Evolutionary conservation across 2,329 filamentous ascomycete species (phyloP), one percentile per base, ranked within the genome.

Genomic region (Aspergillus sp.): DNA sequence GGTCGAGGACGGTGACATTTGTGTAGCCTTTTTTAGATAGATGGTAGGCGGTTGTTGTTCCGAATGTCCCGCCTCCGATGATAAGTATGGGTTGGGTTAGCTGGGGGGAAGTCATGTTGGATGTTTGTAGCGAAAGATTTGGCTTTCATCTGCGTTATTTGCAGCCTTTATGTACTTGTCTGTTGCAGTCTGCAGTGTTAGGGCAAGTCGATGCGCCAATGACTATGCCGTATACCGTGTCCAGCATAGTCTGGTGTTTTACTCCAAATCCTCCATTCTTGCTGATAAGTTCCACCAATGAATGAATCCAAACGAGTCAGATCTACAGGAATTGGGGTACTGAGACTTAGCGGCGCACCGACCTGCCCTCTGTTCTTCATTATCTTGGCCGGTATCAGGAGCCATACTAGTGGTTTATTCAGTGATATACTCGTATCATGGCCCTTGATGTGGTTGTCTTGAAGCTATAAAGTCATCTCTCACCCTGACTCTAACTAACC

Each of bases 61-160:
- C 70, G 23, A 82, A 81, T 1, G 87, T 71, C 23, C 75, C 72
- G 48, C 81, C 85, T 59, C 84, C 86, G 23, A 81, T 73, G 6
- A 82, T 83, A 68, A 58, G 48, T 21, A 65, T 60, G 2, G 40
- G 48, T 9, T 45, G 14, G n/a, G 23, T 33, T 8, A 33, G 50
- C 5, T 44, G 39, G 3, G 24, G 19, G 6, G 37, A 15, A 31
- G 33, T n/a, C 50, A 52, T 52, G 17, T 1, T 52, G 50, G 14
- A 44, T 44, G 8, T 11, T 12, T 21, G 14, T 9, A 14, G 11
- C 6, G 4, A 15, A 5, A 31, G 1, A 9, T n/a, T 19, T 21
- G 3, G n/a, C 24, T 17, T 8, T 19, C 8, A 17, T 6, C 24
- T 35, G 24, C 3, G 27, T 31, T 31, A 11, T 19, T 35, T 19